Conservation (phyloP, 2,329 filamentous ascomycete species). For the Macrophomina pseudophaseolina region DNA sequence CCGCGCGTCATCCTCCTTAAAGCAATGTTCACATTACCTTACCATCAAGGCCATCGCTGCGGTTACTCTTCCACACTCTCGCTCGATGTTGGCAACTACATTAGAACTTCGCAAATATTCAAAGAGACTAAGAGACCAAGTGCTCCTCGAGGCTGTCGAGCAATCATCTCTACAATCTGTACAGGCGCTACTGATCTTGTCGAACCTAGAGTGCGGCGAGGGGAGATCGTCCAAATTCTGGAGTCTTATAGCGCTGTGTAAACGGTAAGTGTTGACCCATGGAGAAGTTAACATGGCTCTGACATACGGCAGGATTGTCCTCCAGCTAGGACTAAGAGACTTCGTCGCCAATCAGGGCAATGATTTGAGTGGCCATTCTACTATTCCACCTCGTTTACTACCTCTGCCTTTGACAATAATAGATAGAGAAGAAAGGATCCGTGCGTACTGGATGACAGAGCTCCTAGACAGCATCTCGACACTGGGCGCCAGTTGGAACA, state of each 20-base stretch:
- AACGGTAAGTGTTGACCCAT: constrained; percentile 31
- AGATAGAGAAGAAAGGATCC: constrained; percentile 42
- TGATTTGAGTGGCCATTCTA: constrained; percentile 36
- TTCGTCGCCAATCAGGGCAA: constrained; percentile 37
- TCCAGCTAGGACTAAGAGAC: constrained; percentile 38
- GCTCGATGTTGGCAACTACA: constrained; percentile 28
- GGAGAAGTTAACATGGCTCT: not conserved
- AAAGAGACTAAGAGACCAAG: constrained; percentile 34
- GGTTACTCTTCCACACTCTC: constrained; percentile 35
- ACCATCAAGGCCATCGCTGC: constrained; percentile 39
- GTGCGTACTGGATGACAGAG: constrained; percentile 47
- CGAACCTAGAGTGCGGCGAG: constrained; percentile 38
- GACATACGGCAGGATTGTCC: constrained; percentile 33
- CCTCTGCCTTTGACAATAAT: constrained; percentile 37
- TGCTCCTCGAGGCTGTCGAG: constrained; percentile 37
- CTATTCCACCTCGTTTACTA: constrained; percentile 35
- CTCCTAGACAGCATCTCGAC: constrained; percentile 43
- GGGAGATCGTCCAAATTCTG: constrained; percentile 40
- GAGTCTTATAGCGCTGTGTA: constrained; percentile 42
- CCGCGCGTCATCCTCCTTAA: constrained; percentile 26
- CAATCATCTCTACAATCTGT: constrained; percentile 38
- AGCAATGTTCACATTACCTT: constrained; percentile 29
- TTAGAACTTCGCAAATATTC: constrained; percentile 31
- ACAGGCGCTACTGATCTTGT: constrained; percentile 40
- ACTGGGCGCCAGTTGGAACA: constrained; percentile 39